Conservation (phyloP, 1,284 basidiomycete genomes). For the Wallemia hederae region DNA sequence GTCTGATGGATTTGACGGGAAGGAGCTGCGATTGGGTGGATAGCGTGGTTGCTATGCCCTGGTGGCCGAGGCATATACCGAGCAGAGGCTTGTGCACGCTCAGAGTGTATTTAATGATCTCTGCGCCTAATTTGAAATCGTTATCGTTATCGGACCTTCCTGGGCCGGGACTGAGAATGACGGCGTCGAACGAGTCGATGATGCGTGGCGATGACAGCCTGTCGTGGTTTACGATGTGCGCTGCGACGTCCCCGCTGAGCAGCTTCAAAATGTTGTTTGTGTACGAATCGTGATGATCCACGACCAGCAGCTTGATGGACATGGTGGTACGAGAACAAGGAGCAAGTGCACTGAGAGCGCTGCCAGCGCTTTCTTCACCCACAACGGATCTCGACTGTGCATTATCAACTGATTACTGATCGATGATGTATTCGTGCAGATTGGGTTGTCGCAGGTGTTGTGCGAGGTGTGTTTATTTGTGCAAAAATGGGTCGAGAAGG, state of each 20-base stretch:
- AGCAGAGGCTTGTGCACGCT: conserved; percentile 36
- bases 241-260: conserved; percentile 8
- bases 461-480: too few species aligned
- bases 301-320: conserved; percentile 23
- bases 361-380: too few species aligned
- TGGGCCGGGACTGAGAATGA: conserved; percentile 48
- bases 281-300: conserved; percentile 64
- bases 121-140: conserved; percentile 35
- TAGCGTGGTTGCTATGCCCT: conserved; percentile 37
- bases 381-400: too few species aligned
- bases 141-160: conserved; percentile 34
- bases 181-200: conserved; percentile 30
- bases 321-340: too few species aligned
- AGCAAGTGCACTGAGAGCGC: too few species aligned
- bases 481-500: too few species aligned
- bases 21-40: conserved; percentile 11
- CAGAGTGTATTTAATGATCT: conserved; percentile 32
- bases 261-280: conserved; percentile 26
- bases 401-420: too few species aligned
- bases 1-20: conserved; percentile 20
- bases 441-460: too few species aligned
- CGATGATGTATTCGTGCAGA: too few species aligned
- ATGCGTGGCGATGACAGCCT: conserved; percentile 21
- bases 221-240: conserved; percentile 37
- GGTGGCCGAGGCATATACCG: conserved; percentile 72